Percentiles rank a stretch among this genome's conserved stretches.
Conservation (phyloP, 441 rosid genomes). For the Eruca vesicaria region DNA sequence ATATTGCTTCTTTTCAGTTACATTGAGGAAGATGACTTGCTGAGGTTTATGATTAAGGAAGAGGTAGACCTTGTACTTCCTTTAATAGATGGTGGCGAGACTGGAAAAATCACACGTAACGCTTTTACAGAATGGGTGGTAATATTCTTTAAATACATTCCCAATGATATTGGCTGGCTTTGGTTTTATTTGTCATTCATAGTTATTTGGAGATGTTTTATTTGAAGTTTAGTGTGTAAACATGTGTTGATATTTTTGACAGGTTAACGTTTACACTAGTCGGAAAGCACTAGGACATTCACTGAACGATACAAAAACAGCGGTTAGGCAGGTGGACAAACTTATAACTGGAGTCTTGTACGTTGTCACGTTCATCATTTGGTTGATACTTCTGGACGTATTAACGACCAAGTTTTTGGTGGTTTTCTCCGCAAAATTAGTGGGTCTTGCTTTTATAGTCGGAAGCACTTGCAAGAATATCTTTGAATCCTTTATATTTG, state of each 20-base stretch:
- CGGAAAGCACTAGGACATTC: constrained; percentile 77
- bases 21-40: constrained; percentile 68
- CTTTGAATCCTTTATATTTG: constrained; percentile 78
- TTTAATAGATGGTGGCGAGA: constrained; percentile 57
- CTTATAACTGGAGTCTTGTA: constrained; percentile 54
- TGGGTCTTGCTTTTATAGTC: constrained; percentile 69
- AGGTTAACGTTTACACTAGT: constrained; percentile 73
- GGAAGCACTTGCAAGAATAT: constrained; percentile 80
- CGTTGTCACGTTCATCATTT: constrained; percentile 41
- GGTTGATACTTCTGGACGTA: constrained; percentile 70
- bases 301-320: constrained; percentile 83
- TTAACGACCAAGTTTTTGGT: constrained; percentile 66
- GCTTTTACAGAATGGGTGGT: constrained; percentile 85
- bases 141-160: constrained; percentile 17
- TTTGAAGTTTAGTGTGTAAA: not conserved
- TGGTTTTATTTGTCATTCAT: not conserved
- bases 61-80: constrained; percentile 77
- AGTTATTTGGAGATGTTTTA: no score
- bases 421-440: constrained; percentile 23
- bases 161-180: not conserved
- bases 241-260: constrained; percentile 18
- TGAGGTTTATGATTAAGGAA: constrained; percentile 79
- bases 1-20: constrained; percentile 38
- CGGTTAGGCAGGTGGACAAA: constrained; percentile 70
- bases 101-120: constrained; percentile 49